These are phyloP conservation scores for Erodium trifolium DNA, from an alignment of 441 rosid genomes.

Conservation along the genomic window DNA sequence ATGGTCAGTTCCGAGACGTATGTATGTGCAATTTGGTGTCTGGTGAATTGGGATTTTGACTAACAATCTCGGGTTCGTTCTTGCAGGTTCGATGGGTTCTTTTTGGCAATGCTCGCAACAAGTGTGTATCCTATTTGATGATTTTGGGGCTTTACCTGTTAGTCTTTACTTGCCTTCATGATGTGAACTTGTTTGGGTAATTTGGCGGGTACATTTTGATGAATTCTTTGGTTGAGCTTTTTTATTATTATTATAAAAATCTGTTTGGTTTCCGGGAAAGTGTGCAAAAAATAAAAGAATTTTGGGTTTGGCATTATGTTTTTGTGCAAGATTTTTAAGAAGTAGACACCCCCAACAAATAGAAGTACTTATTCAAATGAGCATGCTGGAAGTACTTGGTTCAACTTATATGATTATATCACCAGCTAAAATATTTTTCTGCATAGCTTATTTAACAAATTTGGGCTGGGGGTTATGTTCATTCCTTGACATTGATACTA, in stretches of 20 bases:
- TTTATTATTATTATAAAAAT: background rate
- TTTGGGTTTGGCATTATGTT: background rate
- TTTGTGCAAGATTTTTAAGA: background rate
- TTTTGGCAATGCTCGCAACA: conserved; percentile 97
- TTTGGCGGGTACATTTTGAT: background rate
- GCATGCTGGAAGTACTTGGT: background rate
- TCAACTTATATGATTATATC: background rate
- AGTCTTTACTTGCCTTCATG: background rate
- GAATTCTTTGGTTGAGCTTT: background rate
- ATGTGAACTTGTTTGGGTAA: background rate
- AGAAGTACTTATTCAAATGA: too few species aligned
- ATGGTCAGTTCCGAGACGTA: conserved; percentile 42
- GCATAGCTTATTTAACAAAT: background rate
- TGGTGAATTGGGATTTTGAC: background rate
- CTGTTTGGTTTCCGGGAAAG: conserved; percentile 13
- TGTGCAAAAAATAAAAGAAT: background rate
- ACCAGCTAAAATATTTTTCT: background rate
- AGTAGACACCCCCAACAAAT: background rate
- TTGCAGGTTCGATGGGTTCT: conserved; percentile 97
- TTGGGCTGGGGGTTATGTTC: conserved; percentile 5
- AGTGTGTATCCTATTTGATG: conserved; percentile 75
- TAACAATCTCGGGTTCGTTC: conserved; percentile 12
- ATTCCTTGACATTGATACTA: conserved; percentile 28
- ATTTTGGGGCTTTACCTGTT: background rate
- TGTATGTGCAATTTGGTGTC: background rate